Evolutionary conservation across 495 filamentous ascomycete genomes (phyloP).

Genomic region (Aspergillus avenaceus): DNA sequence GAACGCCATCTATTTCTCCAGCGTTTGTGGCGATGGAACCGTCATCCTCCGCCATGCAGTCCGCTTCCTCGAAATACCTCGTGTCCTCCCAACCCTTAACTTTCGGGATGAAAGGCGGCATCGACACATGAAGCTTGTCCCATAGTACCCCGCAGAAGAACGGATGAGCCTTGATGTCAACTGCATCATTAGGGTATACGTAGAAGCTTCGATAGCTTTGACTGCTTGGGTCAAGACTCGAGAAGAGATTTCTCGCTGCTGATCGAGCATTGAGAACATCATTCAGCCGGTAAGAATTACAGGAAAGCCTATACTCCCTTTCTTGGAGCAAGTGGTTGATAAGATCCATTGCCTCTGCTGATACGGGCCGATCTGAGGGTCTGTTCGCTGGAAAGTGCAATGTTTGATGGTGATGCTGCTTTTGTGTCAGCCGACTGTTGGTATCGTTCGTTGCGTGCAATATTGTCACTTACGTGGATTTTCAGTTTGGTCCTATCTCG

Average conservation of each 20-base stretch:
- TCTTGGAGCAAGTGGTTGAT: constrained; percentile 73
- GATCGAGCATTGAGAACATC: constrained; percentile 42
- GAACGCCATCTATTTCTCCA: too few species aligned
- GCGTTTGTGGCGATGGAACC: constrained; percentile 25
- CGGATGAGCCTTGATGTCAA: constrained; percentile 71
- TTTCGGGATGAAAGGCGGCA: constrained; percentile 73
- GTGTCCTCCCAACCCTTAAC: constrained; percentile 74
- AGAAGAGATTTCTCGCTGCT: constrained; percentile 29
- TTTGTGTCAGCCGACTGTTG: constrained; percentile 11
- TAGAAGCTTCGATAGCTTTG: constrained; percentile 45
- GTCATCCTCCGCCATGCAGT: constrained; percentile 53
- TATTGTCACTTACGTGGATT: constrained; percentile 69
- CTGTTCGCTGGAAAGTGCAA: constrained; percentile 61
- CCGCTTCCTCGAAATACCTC: constrained; percentile 82
- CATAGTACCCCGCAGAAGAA: constrained; percentile 68
- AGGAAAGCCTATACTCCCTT: constrained; percentile 70
- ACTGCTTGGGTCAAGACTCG: constrained; percentile 27
- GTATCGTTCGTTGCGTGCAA: not conserved
- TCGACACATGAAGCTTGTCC: constrained; percentile 60
- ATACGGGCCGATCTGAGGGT: constrained; percentile 46
- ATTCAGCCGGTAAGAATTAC: constrained; percentile 62
- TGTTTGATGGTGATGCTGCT: constrained; percentile 46
- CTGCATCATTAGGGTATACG: constrained; percentile 75
- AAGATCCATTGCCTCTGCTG: constrained; percentile 65
- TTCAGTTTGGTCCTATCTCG: constrained; percentile 75